Percentiles rank a stretch among this genome's conserved stretches.
These are phyloP conservation scores for Suhomyces bokatorum DNA, from an alignment of 1,139 yeast genomes.

Conservation along the genomic window DNA sequence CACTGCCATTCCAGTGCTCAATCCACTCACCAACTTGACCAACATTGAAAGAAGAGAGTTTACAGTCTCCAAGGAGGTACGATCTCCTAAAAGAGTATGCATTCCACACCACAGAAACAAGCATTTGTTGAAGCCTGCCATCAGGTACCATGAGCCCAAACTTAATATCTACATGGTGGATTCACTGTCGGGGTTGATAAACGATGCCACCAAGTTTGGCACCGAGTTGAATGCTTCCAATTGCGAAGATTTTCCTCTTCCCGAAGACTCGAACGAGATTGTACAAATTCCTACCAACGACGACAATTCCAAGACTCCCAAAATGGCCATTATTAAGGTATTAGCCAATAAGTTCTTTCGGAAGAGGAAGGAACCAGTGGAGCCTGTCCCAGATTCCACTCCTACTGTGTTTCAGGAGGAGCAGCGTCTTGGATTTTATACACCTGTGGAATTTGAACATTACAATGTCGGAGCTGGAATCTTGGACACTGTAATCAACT, in stretches of 20 bases:
- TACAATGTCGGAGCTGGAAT: constrained; percentile 2
- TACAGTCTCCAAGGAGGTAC: constrained; percentile 14
- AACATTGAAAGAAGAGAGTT: constrained; percentile 22
- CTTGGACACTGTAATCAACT: not conserved
- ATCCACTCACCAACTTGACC: constrained; percentile 28
- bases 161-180: constrained; percentile 58
- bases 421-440: constrained; percentile 33
- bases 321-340: constrained; percentile 59
- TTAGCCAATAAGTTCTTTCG: constrained; percentile 25
- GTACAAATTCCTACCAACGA: constrained; percentile 68
- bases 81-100: constrained; percentile 42
- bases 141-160: constrained; percentile 32
- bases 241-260: constrained; percentile 64
- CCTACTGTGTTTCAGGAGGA: constrained; percentile 4
- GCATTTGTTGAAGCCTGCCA: constrained; percentile 37
- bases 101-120: constrained; percentile 39
- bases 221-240: constrained; percentile 70
- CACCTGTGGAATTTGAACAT: constrained; percentile 22
- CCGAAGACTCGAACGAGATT: constrained; percentile 57
- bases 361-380: not conserved
- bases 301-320: constrained; percentile 19
- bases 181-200: constrained; percentile 63
- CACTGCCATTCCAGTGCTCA: constrained; percentile 31
- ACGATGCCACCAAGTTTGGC: constrained; percentile 75
- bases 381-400: not conserved